phyloP scores from a whole-genome alignment of 208 protist genomes.

The Borovskyia barvae region DNA sequence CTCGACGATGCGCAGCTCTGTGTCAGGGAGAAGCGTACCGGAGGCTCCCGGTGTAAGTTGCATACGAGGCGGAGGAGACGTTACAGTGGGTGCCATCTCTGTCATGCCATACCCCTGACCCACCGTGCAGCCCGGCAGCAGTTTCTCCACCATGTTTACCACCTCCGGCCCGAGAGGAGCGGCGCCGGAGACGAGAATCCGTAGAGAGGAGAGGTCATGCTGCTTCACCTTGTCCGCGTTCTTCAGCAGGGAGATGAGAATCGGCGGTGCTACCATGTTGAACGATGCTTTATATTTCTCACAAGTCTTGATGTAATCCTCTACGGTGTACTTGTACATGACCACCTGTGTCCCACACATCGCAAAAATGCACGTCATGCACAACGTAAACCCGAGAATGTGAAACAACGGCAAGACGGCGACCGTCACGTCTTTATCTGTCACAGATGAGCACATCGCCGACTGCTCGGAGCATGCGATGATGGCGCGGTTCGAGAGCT shows the following conservation, averaged over 20 bases:
- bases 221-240: conserved; percentile 32
- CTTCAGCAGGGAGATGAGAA: conserved; percentile 66
- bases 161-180: conserved; percentile 59
- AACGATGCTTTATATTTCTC: conserved; percentile 52
- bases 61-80: neutral
- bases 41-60: neutral
- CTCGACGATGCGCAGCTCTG: conserved; percentile 39
- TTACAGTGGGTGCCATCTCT: conserved; percentile 51
- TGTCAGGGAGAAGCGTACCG: conserved; percentile 31
- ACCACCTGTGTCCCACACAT: conserved; percentile 26
- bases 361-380: conserved; percentile 30
- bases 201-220: conserved; percentile 17
- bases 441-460: neutral
- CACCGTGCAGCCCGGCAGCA: conserved; percentile 14
- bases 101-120: conserved; percentile 81
- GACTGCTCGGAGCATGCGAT: conserved; percentile 35
- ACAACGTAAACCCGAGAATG: conserved; percentile 73
- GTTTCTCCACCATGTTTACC: conserved; percentile 13
- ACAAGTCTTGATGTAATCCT: conserved; percentile 29
- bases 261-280: conserved; percentile 70
- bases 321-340: conserved; percentile 44
- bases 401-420: conserved; percentile 80
- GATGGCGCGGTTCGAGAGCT: conserved; percentile 37
- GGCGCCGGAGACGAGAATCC: conserved; percentile 41
- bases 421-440: conserved; percentile 24